Percentiles rank a stretch among this genome's conserved stretches.
These are phyloP conservation scores for Prunus mira DNA, from an alignment of 306 rosid species.

Conservation along the genomic window DNA sequence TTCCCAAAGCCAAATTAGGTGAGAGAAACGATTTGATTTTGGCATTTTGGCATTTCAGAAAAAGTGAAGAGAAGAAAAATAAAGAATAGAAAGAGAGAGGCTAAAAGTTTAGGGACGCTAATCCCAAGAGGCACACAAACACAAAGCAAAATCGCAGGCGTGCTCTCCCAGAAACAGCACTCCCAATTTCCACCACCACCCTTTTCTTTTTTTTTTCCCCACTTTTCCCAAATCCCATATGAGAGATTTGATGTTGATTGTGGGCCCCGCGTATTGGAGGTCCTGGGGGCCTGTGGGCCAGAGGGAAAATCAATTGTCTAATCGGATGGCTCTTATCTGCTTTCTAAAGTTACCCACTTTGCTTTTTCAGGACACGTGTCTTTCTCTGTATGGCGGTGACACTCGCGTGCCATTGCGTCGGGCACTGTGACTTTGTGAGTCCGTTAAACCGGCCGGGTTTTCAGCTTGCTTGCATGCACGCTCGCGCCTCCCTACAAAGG, in stretches of 20 bases:
- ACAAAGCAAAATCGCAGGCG: neutral
- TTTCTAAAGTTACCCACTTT: neutral
- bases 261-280: neutral
- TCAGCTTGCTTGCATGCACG: constrained; percentile 33
- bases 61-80: neutral
- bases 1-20: neutral
- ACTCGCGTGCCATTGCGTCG: constrained; percentile 13
- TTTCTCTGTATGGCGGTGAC: neutral
- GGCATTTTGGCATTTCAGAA: neutral
- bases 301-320: neutral
- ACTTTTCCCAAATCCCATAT: neutral
- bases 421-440: neutral
- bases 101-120: constrained; percentile 1
- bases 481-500: neutral
- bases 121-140: neutral
- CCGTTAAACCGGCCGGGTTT: constrained; percentile 38
- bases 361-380: neutral
- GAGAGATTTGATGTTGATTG: neutral
- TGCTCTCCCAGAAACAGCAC: neutral
- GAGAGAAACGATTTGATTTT: neutral
- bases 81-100: neutral
- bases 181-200: neutral
- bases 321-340: neutral
- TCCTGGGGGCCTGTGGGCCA: neutral
- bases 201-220: neutral